These are phyloP conservation scores for Phaeosphaeria sp. DNA, from an alignment of 2,329 filamentous ascomycete species.

Conservation along the genomic window DNA sequence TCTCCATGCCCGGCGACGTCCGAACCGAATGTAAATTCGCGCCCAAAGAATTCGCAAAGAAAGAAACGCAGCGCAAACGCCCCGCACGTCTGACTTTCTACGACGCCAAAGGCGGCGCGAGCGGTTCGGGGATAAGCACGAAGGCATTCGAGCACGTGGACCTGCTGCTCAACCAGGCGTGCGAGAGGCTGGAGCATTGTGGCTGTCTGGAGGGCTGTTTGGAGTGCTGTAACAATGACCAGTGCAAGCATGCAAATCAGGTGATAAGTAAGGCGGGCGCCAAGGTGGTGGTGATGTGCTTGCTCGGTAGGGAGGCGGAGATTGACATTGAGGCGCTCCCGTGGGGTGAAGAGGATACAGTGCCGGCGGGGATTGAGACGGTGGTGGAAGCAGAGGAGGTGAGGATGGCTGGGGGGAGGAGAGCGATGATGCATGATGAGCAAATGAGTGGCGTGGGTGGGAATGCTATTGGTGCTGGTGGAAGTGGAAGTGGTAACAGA, in stretches of 20 bases:
- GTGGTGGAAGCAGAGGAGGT: slow-evolving; percentile 77
- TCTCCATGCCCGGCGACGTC: slow-evolving; percentile 88
- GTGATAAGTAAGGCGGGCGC: slow-evolving; percentile 94
- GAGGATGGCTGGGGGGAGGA: slow-evolving; percentile 49
- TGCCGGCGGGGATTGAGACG: slow-evolving; percentile 79
- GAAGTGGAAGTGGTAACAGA: slow-evolving; percentile 82
- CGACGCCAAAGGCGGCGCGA: slow-evolving; percentile 86
- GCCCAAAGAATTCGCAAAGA: slow-evolving; percentile 82
- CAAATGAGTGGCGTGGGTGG: neutral
- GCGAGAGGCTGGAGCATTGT: slow-evolving; percentile 77
- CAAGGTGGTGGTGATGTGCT: slow-evolving; percentile 76
- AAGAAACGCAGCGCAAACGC: slow-evolving; percentile 74
- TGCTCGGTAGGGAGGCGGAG: slow-evolving; percentile 75
- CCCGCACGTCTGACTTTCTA: slow-evolving; percentile 93
- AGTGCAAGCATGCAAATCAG: slow-evolving; percentile 84
- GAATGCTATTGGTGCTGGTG: slow-evolving; percentile 54
- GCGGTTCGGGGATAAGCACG: slow-evolving; percentile 83
- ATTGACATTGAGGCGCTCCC: slow-evolving; percentile 86
- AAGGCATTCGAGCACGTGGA: slow-evolving; percentile 96
- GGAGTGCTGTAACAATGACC: slow-evolving; percentile 86
- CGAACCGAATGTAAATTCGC: slow-evolving; percentile 92
- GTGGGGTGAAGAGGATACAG: slow-evolving; percentile 76
- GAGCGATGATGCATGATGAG: slow-evolving; percentile 38
- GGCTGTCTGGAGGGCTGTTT: slow-evolving; percentile 80
- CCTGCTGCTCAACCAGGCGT: slow-evolving; percentile 74